Percentiles rank a stretch among this genome's conserved stretches.
These are phyloP conservation scores for Nannochloropsis granulata DNA, from an alignment of 108 stramenopile species.

Conservation along the genomic window DNA sequence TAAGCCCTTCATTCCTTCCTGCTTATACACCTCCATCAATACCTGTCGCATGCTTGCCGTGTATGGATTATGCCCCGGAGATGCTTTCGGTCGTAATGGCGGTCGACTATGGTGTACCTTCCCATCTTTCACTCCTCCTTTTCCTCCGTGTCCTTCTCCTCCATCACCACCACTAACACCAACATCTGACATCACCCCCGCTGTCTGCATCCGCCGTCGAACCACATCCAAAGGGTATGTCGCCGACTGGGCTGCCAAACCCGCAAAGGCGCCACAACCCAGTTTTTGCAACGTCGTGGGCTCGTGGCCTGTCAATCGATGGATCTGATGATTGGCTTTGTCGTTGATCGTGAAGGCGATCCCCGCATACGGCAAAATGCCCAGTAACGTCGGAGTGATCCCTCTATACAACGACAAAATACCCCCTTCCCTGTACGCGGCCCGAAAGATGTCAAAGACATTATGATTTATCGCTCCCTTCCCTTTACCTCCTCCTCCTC, in stretches of 20 bases:
- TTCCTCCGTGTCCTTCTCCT: background rate
- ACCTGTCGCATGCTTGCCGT: slow-evolving; percentile 40
- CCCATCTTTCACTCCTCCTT: background rate
- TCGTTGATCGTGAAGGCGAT: slow-evolving; percentile 82
- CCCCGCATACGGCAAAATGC: slow-evolving; percentile 89
- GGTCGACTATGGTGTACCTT: background rate
- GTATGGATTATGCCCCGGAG: background rate
- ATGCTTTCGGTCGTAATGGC: slow-evolving; percentile 13
- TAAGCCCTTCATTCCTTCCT: slow-evolving; percentile 73
- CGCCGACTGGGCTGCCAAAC: slow-evolving; percentile 29
- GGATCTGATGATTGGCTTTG: slow-evolving; percentile 63
- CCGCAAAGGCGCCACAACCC: slow-evolving; percentile 17
- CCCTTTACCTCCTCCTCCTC: background rate
- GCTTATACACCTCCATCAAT: slow-evolving; percentile 50
- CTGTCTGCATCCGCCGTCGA: slow-evolving; percentile 87
- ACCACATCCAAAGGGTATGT: slow-evolving; percentile 89
- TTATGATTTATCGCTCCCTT: background rate
- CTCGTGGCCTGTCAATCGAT: slow-evolving; percentile 41
- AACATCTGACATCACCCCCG: slow-evolving; percentile 45
- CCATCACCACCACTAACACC: background rate
- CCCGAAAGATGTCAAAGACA: background rate
- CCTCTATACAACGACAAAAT: slow-evolving; percentile 51
- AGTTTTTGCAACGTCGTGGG: slow-evolving; percentile 22
- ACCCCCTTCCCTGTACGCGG: background rate
- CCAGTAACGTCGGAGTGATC: slow-evolving; percentile 70